A percentile compares a stretch with the other conserved stretches of the same genome.
phyloP scores from a whole-genome alignment of 2,329 filamentous ascomycete genomes.

The Biscogniauxia marginata region DNA sequence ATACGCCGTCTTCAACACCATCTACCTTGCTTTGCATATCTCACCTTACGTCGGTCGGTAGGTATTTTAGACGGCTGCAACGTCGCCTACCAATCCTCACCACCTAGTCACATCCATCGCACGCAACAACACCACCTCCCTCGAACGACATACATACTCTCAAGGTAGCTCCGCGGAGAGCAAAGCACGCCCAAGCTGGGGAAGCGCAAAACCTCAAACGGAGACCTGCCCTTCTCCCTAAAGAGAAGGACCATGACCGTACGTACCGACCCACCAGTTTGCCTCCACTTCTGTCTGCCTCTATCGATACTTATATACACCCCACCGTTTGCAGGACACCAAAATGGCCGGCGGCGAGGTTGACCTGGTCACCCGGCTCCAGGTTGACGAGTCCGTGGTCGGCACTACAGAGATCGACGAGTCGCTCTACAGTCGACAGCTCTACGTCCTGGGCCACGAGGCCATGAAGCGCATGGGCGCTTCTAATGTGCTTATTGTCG shows the following conservation, averaged over 20 bases:
- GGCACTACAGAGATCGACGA: slow-evolving; percentile 65
- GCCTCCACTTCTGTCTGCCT: slow-evolving; percentile 2
- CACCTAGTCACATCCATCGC: neutral
- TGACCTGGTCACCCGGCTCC: slow-evolving; percentile 63
- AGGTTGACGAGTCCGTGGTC: slow-evolving; percentile 60
- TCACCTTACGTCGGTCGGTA: too few species aligned
- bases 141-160: slow-evolving; percentile 14
- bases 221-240: slow-evolving; percentile 54
- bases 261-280: slow-evolving; percentile 33
- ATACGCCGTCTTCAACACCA: too few species aligned
- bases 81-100: too few species aligned
- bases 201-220: slow-evolving; percentile 66
- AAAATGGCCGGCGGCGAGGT: slow-evolving; percentile 52
- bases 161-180: slow-evolving; percentile 12
- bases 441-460: slow-evolving; percentile 69
- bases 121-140: slow-evolving; percentile 6
- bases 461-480: slow-evolving; percentile 99
- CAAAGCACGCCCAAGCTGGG: slow-evolving; percentile 51
- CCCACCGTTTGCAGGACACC: slow-evolving; percentile 39
- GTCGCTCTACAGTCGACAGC: slow-evolving; percentile 71
- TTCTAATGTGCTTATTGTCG: slow-evolving; percentile 89
- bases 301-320: slow-evolving; percentile 4
- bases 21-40: too few species aligned
- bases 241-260: slow-evolving; percentile 65
- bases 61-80: neutral